These are phyloP conservation scores for Lactarius hengduanensis DNA, from an alignment of 768 basidiomycete genomes.

Conservation along the genomic window DNA sequence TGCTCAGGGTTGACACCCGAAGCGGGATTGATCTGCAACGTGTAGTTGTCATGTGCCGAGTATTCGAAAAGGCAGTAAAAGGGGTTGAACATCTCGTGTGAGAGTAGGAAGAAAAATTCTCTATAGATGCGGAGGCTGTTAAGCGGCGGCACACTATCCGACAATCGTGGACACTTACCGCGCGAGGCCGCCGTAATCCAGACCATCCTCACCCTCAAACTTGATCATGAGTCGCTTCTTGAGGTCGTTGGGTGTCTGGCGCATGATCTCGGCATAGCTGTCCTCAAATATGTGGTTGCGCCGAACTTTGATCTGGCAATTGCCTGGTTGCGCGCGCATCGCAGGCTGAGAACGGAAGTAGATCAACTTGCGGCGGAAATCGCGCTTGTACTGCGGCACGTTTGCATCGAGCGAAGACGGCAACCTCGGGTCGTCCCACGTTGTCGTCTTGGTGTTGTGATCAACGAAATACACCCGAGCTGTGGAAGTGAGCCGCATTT, in stretches of 20 bases:
- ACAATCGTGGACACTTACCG: constrained; percentile 51
- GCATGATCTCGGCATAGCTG: constrained; percentile 99
- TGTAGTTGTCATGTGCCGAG: constrained; percentile 99
- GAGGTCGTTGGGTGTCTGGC: constrained; percentile 95
- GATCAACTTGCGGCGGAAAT: constrained; percentile 98
- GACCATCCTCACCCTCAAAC: constrained; percentile 98
- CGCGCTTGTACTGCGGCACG: constrained; percentile 99
- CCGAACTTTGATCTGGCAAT: constrained; percentile 98
- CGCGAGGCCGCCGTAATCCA: constrained; percentile 97
- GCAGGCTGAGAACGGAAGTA: constrained; percentile 99
- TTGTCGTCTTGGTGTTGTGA: constrained; percentile 99
- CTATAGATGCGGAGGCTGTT: constrained; percentile 42
- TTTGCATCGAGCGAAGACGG: constrained; percentile 95
- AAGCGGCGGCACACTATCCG: not conserved
- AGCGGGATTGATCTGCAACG: constrained; percentile 97
- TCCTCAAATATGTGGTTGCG: constrained; percentile 99
- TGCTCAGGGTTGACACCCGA: constrained; percentile 99
- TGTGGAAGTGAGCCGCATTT: constrained; percentile 98
- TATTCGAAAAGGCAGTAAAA: constrained; percentile 99
- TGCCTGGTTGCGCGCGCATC: constrained; percentile 96
- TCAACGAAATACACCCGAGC: constrained; percentile 99
- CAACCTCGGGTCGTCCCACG: constrained; percentile 97
- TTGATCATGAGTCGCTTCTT: constrained; percentile 99
- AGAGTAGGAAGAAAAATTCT: constrained; percentile 99
- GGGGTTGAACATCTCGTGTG: constrained; percentile 99